Evolutionary conservation across 805 yeast species (phyloP).

Genomic region (Hanseniaspora mollemarum): DNA sequence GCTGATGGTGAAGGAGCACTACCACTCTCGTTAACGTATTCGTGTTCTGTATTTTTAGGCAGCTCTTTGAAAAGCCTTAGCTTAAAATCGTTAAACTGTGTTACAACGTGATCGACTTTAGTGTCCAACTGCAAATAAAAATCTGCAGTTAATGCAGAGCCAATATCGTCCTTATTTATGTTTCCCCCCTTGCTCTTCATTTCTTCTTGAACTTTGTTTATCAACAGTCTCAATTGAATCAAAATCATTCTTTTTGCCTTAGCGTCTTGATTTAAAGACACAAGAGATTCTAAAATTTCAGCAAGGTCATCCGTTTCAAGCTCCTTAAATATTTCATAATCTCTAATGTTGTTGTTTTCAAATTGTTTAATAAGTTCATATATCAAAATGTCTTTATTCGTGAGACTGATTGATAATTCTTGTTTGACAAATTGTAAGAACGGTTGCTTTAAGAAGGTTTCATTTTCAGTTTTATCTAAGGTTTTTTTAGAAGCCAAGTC

Average conservation of each 20-base stretch:
- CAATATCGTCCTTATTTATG: constrained; percentile 6
- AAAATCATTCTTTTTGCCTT: background rate
- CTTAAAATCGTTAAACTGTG: constrained; percentile 14
- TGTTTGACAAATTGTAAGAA: constrained; percentile 3
- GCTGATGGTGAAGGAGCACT: background rate
- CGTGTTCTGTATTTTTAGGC: background rate
- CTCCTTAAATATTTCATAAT: constrained; percentile 2
- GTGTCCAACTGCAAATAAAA: background rate
- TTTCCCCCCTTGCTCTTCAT: background rate
- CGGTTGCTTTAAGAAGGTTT: background rate
- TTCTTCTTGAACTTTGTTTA: constrained; percentile 4
- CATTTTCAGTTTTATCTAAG: too few species aligned
- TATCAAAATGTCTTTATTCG: background rate
- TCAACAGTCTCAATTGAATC: background rate
- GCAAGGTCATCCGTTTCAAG: constrained; percentile 1
- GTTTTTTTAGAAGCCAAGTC: too few species aligned
- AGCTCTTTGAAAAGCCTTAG: constrained; percentile 6
- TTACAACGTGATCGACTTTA: constrained; percentile 9
- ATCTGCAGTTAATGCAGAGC: too few species aligned
- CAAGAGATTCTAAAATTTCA: background rate
- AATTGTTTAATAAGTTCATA: constrained; percentile 9
- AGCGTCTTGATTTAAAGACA: background rate
- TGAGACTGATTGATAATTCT: background rate
- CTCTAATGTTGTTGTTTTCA: constrained; percentile 4
- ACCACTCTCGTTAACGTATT: background rate